Evolutionary conservation across 2,329 filamentous ascomycete genomes (phyloP).

Genomic region (Sarocladium brachiariae): DNA sequence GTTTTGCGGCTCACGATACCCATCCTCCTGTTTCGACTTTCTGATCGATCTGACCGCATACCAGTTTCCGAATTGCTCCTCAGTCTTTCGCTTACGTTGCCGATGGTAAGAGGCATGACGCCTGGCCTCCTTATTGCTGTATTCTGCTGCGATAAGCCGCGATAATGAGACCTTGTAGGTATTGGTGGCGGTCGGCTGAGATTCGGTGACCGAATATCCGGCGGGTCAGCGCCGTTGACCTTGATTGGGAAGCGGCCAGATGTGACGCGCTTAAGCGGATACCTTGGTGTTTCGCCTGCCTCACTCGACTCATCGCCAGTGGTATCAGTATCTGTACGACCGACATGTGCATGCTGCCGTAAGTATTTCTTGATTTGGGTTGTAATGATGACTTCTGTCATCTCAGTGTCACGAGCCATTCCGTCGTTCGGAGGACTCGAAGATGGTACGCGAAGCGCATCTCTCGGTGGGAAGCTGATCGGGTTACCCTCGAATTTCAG

Average conservation of each 20-base stretch:
- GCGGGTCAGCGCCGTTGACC: conserved; percentile 65
- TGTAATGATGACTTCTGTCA: conserved; percentile 53
- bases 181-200: conserved; percentile 66
- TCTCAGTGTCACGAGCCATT: conserved; percentile 50
- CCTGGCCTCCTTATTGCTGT: conserved; percentile 59
- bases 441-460: conserved; percentile 55
- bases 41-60: conserved; percentile 44
- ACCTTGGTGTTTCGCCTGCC: conserved; percentile 67
- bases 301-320: conserved; percentile 62
- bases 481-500: conserved; percentile 88
- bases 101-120: conserved; percentile 63
- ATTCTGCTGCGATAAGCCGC: conserved; percentile 64
- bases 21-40: conserved; percentile 56
- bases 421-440: conserved; percentile 47
- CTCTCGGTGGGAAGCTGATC: conserved; percentile 69
- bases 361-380: conserved; percentile 56
- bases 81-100: conserved; percentile 60
- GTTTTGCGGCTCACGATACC: conserved; percentile 54
- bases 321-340: conserved; percentile 39
- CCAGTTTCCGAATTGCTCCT: conserved; percentile 60
- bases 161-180: conserved; percentile 69
- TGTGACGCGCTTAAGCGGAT: conserved; percentile 54
- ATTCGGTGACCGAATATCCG: conserved; percentile 62
- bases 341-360: conserved; percentile 44
- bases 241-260: conserved; percentile 63